A percentile compares a stretch with the other conserved stretches of the same genome.
Conservation (phyloP, 73 alveolate genomes). For the Paramecium biaurelia region DNA sequence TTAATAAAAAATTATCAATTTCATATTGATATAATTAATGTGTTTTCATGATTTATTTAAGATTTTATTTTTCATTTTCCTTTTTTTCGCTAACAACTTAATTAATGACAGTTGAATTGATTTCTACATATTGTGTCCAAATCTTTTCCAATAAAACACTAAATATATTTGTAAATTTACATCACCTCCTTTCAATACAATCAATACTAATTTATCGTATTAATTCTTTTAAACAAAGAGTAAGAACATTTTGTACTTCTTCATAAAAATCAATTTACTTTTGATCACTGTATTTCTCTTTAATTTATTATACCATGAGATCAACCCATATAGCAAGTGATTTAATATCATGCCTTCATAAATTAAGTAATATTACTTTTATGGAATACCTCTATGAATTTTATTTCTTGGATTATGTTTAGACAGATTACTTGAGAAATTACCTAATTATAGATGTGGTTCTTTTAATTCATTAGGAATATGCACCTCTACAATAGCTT, state of each 20-base stretch:
- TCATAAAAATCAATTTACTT: background rate
- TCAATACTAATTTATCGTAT: background rate
- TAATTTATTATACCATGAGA: background rate
- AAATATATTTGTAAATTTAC: background rate
- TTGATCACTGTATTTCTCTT: background rate
- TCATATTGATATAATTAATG: background rate
- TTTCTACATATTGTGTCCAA: conserved; percentile 23
- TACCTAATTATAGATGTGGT: background rate
- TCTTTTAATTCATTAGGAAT: background rate
- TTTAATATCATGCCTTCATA: background rate
- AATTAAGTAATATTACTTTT: background rate
- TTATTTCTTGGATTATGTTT: background rate
- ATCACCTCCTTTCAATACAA: conserved; percentile 25
- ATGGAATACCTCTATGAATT: conserved; percentile 48
- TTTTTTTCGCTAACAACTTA: background rate
- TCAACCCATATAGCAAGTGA: conserved; percentile 13
- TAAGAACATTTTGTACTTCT: background rate
- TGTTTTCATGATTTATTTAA: background rate
- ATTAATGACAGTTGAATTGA: background rate
- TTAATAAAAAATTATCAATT: conserved; percentile 32
- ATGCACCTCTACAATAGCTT: background rate
- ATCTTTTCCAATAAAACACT: conserved; percentile 21
- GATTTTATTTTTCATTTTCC: background rate
- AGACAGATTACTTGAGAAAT: background rate
- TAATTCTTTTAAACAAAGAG: background rate